Percentiles rank a stretch among this genome's conserved stretches.
phyloP scores from a whole-genome alignment of 2,329 filamentous ascomycete genomes.

The Albophoma yamanashiensis region DNA sequence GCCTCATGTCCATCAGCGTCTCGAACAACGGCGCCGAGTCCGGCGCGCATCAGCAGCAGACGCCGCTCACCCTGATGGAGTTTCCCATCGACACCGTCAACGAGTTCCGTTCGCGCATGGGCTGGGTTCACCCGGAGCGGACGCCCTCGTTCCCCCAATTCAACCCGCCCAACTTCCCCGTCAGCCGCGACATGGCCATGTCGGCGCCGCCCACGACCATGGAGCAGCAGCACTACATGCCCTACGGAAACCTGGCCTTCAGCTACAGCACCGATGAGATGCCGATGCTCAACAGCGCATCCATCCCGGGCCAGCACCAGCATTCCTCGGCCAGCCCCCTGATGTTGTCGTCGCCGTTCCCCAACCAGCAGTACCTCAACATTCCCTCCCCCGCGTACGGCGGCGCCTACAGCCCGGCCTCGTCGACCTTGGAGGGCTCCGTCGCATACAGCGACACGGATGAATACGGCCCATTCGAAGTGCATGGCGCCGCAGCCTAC shows the following conservation, averaged over 20 bases:
- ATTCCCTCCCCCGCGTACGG: conserved; percentile 52
- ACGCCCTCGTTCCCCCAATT: conserved; percentile 53
- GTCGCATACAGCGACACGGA: conserved; percentile 53
- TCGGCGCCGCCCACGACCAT: conserved; percentile 19
- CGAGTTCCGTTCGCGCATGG: conserved; percentile 59
- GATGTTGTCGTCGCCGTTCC: conserved; percentile 44
- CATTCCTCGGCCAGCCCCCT: conserved; percentile 43
- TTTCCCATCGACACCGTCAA: conserved; percentile 59
- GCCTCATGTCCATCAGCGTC: conserved; percentile 59
- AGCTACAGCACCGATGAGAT: conserved; percentile 55
- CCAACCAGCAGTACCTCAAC: conserved; percentile 46
- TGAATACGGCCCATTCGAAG: conserved; percentile 40
- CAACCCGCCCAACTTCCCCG: conserved; percentile 42
- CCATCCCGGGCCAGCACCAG: conserved; percentile 24
- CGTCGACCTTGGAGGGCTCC: conserved; percentile 52
- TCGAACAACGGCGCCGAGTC: conserved; percentile 41
- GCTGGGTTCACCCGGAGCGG: conserved; percentile 50
- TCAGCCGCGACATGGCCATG: conserved; percentile 33
- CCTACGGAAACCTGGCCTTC: conserved; percentile 48
- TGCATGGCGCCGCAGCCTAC: conserved; percentile 25
- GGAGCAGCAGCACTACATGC: conserved; percentile 29
- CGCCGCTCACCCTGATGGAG: conserved; percentile 58
- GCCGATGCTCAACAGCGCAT: conserved; percentile 40
- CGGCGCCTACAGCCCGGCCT: conserved; percentile 49
- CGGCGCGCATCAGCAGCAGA: conserved; percentile 38